Base-by-base conservation (phyloP, 768 basidiomycete genomes). In the Lactarius tabidus region DNA sequence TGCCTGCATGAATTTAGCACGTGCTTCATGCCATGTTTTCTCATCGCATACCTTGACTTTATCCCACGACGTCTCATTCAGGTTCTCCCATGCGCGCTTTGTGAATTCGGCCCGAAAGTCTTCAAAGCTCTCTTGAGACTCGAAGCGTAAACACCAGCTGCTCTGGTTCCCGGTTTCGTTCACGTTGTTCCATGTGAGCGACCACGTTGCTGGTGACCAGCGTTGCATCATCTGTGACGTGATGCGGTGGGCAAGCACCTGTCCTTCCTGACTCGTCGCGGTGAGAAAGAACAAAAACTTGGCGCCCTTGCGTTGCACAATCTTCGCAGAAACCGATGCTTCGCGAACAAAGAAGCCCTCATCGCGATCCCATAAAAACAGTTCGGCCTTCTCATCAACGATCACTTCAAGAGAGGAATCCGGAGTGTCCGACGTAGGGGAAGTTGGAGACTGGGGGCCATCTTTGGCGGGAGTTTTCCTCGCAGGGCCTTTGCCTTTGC, bases 181-280 rank as follows among this genome's bases (percentile, higher is more conserved):
- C 48, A 82, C 73, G 73, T 93, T 81, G 69, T 95, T 96, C 91
- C 97, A 98, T 35, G 95, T 95, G 71, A 98, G 81, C 4, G 95
- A 90, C 55, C 75, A 73, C 73, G 85, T 81, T 63, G 81, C 83
- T 36, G 75, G 74, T 7, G 87, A 82, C 81, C 84, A 88, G 39
- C 82, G 81, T 70, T 86, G 86, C 70, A 90, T 93, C 85, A 91
- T 88, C 43, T 88, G 82, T 6, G 84, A 78, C 26, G 79, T 74
- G 58, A 93, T 81, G 67, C 77, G 78, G 76, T 93, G 92, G 29
- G 82, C 82, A 54, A 92, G 78, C 33, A 82, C 38, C 53, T 81
- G 75, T 1, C 80, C 81, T 3, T 80, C 79, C 33, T 81, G 80
- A 41, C 75, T 80, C 12, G 82, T 78, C 6, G 86, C 85, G 18